Evolutionary conservation across 495 filamentous ascomycete genomes (phyloP), one percentile per base, ranked within the genome.

Genomic region (Choiromyces venosus): DNA sequence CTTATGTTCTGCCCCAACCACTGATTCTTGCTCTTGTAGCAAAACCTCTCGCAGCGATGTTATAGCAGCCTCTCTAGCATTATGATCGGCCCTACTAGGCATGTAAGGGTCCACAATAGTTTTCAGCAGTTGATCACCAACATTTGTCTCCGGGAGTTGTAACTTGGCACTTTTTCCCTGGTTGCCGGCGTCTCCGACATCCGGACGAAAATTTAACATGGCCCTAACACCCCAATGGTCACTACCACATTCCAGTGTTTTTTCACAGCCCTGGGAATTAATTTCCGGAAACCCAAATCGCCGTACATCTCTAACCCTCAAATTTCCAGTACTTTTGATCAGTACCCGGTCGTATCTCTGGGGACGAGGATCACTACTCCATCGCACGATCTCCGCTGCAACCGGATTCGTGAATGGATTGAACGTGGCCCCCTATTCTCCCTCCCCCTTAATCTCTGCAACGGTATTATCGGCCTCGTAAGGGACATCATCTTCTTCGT

Each of bases 331-430:
- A 8, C 83, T 82, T 46, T 79, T 83, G 4, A 87, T 80, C 14
- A 88, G 77, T 64, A 90, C 85, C 39, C 88, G 82, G 75, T 89
- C 87, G 71, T 88, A 89, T 36, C 88, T 79, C 76, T 89, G 88
- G 7, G 87, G 87, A n/a, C 86, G 83, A 42, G 83, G 83, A 36
- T 85, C 77, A 44, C 80, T 82, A 6, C 81, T 80, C 39, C 80
- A 82, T 37, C 79, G 81, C 21, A 83, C 82, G 12, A 77, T 82
- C 9, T 83, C 81, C 21, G 85, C 83, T 3, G 87, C 86, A 10
- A 87, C 81, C 33, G 79, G 80, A 71, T 89, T 90, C 1, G 78
- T 76, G 0, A 71, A 79, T 8, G 87, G 87, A 70, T 89, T 85
- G 74, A 86, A 90, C 0, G 88, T 90, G 0, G 86, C 85, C 7